These are phyloP conservation scores for Bipolaris zeicola DNA, from an alignment of 2,329 filamentous ascomycete genomes.

Conservation along the genomic window DNA sequence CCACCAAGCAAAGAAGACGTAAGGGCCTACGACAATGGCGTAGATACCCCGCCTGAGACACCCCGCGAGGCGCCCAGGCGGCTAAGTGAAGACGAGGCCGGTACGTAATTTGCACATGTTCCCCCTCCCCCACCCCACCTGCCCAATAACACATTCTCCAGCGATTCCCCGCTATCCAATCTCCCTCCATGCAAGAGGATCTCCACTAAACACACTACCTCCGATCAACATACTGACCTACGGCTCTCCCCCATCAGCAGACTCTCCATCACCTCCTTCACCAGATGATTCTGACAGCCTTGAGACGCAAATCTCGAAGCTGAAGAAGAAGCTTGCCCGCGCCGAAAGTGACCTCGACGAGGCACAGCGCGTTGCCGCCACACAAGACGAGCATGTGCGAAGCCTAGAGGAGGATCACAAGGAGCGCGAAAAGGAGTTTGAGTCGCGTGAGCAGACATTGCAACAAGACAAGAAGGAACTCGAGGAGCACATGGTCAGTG, in stretches of 20 bases:
- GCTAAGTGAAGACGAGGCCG: slow-evolving; percentile 21
- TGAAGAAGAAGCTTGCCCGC: slow-evolving; percentile 39
- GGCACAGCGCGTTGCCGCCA: slow-evolving; percentile 37
- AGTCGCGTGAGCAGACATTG: slow-evolving; percentile 37
- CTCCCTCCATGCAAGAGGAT: slow-evolving; percentile 22
- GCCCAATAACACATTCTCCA: slow-evolving; percentile 32
- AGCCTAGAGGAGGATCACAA: slow-evolving; percentile 42
- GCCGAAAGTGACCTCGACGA: slow-evolving; percentile 42
- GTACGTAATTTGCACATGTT: slow-evolving; percentile 20
- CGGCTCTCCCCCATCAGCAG: slow-evolving; percentile 26
- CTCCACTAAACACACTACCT: slow-evolving; percentile 21
- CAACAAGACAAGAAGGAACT: slow-evolving; percentile 48
- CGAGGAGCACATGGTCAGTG: slow-evolving; percentile 51
- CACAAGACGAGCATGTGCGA: slow-evolving; percentile 38
- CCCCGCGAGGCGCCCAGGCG: slow-evolving; percentile 28
- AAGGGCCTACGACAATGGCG: slow-evolving; percentile 29
- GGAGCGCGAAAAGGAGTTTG: slow-evolving; percentile 38
- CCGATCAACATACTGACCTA: slow-evolving; percentile 30
- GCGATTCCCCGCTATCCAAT: slow-evolving; percentile 26
- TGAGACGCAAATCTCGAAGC: slow-evolving; percentile 40
- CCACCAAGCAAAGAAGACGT: slow-evolving; percentile 28
- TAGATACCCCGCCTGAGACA: slow-evolving; percentile 45
- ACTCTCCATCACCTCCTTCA: slow-evolving; percentile 39
- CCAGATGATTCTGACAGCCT: slow-evolving; percentile 36
- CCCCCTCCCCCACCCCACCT: slow-evolving; percentile 16